Conservation (phyloP, 192 early-diverging fungal species). For the Coemansia sp. region DNA sequence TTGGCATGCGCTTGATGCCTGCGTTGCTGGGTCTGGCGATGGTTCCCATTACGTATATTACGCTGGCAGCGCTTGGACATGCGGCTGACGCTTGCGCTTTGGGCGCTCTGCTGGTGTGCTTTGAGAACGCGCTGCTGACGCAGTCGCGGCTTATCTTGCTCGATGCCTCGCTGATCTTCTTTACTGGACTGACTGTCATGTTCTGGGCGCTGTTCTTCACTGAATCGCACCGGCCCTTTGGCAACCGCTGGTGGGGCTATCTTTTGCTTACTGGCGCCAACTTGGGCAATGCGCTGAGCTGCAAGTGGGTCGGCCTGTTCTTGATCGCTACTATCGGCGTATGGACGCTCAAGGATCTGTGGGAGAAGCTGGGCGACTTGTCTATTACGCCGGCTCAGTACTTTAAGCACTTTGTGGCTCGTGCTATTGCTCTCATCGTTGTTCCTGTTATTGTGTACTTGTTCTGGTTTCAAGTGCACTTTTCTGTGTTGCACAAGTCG, state of each 20-base stretch:
- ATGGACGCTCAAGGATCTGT: constrained; percentile 81
- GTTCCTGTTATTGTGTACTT: constrained; percentile 82
- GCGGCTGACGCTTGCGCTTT: constrained; percentile 62
- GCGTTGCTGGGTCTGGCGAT: constrained; percentile 79
- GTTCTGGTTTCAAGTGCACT: constrained; percentile 88
- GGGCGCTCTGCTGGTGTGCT: constrained; percentile 80
- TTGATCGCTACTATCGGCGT: constrained; percentile 82
- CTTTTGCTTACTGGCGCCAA: constrained; percentile 77
- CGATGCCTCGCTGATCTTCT: constrained; percentile 90
- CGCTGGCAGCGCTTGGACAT: constrained; percentile 76
- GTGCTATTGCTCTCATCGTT: constrained; percentile 79
- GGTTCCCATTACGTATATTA: constrained; percentile 81
- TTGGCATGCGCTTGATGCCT: constrained; percentile 82
- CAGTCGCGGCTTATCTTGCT: constrained; percentile 93
- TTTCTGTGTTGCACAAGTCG: constrained; percentile 67
- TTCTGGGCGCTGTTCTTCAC: constrained; percentile 90
- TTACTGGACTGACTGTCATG: constrained; percentile 72
- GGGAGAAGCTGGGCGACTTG: constrained; percentile 80
- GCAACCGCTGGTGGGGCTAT: constrained; percentile 86
- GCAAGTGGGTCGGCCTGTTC: constrained; percentile 96
- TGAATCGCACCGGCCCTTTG: constrained; percentile 66
- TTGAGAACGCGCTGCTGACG: constrained; percentile 90
- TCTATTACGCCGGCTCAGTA: constrained; percentile 56
- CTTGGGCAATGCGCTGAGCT: constrained; percentile 71
- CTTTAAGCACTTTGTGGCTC: constrained; percentile 73